A percentile compares a stretch with the other conserved stretches of the same genome.
Conservation (phyloP, 2,329 filamentous ascomycete species). For the Phaeosphaeria sp. region DNA sequence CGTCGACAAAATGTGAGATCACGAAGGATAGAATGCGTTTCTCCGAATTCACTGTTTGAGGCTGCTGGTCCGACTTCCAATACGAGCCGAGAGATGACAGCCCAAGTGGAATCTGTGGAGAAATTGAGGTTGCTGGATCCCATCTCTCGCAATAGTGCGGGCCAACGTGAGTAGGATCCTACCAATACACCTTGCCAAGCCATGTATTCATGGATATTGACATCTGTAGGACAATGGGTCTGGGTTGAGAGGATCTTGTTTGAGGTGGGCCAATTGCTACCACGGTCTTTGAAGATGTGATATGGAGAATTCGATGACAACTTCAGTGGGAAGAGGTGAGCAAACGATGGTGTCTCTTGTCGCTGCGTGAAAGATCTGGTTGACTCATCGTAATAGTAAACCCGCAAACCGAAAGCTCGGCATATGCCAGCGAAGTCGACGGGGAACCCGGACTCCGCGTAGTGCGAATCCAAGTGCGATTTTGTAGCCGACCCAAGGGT, state of each 20-base stretch:
- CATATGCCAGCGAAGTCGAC: slow-evolving; percentile 51
- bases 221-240: slow-evolving; percentile 53
- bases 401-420: slow-evolving; percentile 55
- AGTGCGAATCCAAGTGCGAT: slow-evolving; percentile 59
- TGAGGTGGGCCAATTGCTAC: slow-evolving; percentile 55
- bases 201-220: slow-evolving; percentile 61
- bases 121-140: slow-evolving; percentile 66
- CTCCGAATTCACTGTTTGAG: slow-evolving; percentile 45
- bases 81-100: slow-evolving; percentile 60
- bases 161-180: slow-evolving; percentile 57
- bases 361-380: slow-evolving; percentile 50
- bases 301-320: slow-evolving; percentile 52
- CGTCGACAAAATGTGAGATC: slow-evolving; percentile 59
- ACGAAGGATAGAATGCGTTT: slow-evolving; percentile 58
- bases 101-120: slow-evolving; percentile 58
- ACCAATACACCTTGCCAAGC: slow-evolving; percentile 59
- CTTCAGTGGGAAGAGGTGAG: slow-evolving; percentile 53
- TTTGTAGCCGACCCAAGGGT: slow-evolving; percentile 57
- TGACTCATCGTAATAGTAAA: slow-evolving; percentile 57
- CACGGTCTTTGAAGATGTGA: slow-evolving; percentile 36
- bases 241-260: slow-evolving; percentile 62
- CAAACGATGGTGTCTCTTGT: slow-evolving; percentile 48
- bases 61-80: slow-evolving; percentile 63
- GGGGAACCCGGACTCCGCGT: slow-evolving; percentile 51
- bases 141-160: slow-evolving; percentile 58